Evolutionary conservation across 768 basidiomycete genomes (phyloP).

Genomic region (Boletellus ananas): DNA sequence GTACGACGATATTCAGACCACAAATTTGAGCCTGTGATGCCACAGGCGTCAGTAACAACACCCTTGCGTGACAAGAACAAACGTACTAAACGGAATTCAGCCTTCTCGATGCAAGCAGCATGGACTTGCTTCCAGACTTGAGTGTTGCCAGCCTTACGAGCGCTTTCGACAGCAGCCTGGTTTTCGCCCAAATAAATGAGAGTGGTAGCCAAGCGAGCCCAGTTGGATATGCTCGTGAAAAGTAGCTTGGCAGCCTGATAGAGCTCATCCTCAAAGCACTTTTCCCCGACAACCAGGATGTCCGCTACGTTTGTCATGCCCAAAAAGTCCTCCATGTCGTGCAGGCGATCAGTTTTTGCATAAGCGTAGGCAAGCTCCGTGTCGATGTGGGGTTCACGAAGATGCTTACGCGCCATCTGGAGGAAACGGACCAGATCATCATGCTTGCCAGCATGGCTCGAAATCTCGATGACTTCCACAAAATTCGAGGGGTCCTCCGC

Average conservation of each 20-base stretch:
- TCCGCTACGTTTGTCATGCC: constrained; percentile 99
- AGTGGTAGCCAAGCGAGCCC: constrained; percentile 96
- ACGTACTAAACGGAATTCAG: constrained; percentile 84
- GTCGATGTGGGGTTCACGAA: constrained; percentile 96
- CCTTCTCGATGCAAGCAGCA: constrained; percentile 95
- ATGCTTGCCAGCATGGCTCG: constrained; percentile 87
- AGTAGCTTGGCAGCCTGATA: constrained; percentile 96
- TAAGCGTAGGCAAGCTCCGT: constrained; percentile 98
- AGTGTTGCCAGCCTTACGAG: constrained; percentile 98
- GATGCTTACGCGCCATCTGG: constrained; percentile 97
- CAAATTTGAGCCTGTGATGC: constrained; percentile 84
- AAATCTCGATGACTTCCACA: constrained; percentile 92
- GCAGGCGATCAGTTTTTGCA: constrained; percentile 94
- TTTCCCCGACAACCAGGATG: constrained; percentile 94
- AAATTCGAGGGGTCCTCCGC: constrained; percentile 94
- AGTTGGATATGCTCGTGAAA: constrained; percentile 97
- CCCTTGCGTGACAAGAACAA: not conserved
- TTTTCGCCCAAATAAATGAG: constrained; percentile 98
- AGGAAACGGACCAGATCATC: constrained; percentile 94
- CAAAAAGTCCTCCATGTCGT: constrained; percentile 99
- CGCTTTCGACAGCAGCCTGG: constrained; percentile 97
- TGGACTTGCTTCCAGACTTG: constrained; percentile 99
- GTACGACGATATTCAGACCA: constrained; percentile 96
- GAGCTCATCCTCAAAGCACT: constrained; percentile 97
- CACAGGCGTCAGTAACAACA: constrained; percentile 5